Base-by-base conservation (phyloP, 108 stramenopile species). In the Aureococcus anophagefferens region DNA sequence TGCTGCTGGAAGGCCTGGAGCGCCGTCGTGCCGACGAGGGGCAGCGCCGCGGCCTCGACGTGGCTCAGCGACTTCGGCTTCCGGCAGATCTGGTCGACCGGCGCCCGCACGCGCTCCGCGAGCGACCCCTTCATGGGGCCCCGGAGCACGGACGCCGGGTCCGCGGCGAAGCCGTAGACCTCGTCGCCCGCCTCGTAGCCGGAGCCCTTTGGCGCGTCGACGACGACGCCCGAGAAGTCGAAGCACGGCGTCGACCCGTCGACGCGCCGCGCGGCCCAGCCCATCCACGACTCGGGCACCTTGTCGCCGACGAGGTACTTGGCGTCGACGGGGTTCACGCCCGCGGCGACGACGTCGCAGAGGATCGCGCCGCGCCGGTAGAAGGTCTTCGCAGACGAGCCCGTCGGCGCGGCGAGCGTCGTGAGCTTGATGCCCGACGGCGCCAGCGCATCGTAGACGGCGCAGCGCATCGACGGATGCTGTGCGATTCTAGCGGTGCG, bases 321-420 rank as follows among this genome's bases (percentile, higher is more conserved):
- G 64, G 86, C 86, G 46, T 87, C 86, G 0, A 87, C 86, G 18
- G 86, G 86, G 75, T 87, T 87, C 33, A 83, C 62, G 29, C 83
- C 83, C 3, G 66, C 75, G 0, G 78, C 64, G 62, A 74, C 66
- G 0, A 87, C 83, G 28, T 74, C 63, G n/a, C 81, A 64, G 28
- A 84, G 45, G 18, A 84, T 67, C 15, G 16, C 30, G 9, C 66
- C 66, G 17, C n/a, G 25, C 35, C 66, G 33, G 31, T 28, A 34
- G 35, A 33, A 25, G 25, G 28, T 29, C 35, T 28, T 29, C 28
- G 36, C 17, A 0, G 9, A 33, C 30, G 65, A n/a, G n/a, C n/a
- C 5, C 17, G 18, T 66, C 7, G 32, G 65, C 29, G 65, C 65
- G 32, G 34, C 18, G 33, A 16, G 11, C 36, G 34, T 33, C 7